A percentile compares a stretch with the other conserved stretches of the same genome.
phyloP scores from a whole-genome alignment of 2,329 filamentous ascomycete species.

The Sporothrix dimorphospora region DNA sequence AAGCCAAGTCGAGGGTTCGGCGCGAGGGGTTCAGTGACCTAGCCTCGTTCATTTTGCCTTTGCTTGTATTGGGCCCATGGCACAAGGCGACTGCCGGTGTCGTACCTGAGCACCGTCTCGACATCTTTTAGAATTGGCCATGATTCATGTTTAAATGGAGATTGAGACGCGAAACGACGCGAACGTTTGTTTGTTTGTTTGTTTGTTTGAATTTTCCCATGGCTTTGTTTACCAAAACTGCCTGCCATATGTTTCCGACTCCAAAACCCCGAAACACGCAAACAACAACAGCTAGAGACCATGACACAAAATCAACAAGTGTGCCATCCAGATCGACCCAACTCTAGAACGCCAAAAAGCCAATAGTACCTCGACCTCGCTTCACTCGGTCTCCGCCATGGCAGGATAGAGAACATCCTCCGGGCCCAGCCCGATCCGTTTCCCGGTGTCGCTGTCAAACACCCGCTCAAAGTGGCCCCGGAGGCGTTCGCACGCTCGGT shows the following conservation, averaged over 20 bases:
- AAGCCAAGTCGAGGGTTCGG: background rate
- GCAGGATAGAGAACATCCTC: slow-evolving; percentile 26
- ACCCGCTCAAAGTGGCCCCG: slow-evolving; percentile 21
- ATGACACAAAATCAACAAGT: too few species aligned
- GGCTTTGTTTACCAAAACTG: too few species aligned
- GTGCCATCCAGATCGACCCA: too few species aligned
- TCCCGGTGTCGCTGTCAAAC: slow-evolving; percentile 22
- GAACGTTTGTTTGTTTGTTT: background rate
- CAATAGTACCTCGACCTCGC: too few species aligned
- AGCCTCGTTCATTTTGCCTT: background rate
- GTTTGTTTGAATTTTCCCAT: background rate
- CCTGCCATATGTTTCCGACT: too few species aligned
- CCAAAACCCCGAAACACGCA: too few species aligned
- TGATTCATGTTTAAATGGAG: background rate
- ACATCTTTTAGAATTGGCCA: background rate
- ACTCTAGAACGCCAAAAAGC: too few species aligned
- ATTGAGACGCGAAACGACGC: background rate
- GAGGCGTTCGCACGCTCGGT: slow-evolving; percentile 23
- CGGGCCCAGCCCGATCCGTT: slow-evolving; percentile 16
- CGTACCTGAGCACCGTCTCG: background rate
- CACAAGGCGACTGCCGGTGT: background rate
- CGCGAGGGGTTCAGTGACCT: background rate
- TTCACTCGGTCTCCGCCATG: background rate
- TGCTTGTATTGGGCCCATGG: background rate
- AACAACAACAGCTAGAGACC: too few species aligned